Base-by-base conservation (phyloP, 148 eudicot genomes). In the Arbutus unedo region DNA sequence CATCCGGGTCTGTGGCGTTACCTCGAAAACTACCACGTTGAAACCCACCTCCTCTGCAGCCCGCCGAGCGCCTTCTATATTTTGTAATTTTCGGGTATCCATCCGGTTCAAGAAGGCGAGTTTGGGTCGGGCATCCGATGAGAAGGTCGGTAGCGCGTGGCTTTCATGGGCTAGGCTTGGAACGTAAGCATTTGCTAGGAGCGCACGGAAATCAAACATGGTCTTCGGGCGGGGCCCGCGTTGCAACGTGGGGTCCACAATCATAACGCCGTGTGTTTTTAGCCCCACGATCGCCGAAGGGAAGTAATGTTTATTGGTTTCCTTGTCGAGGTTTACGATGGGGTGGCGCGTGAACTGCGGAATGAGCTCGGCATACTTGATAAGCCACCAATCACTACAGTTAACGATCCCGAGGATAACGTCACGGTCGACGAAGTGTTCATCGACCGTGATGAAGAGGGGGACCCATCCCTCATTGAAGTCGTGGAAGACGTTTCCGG, bases 211-310 rank as follows among this genome's bases (percentile, higher is more conserved):
- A 76, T 91, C 93, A 0, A 76, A 80, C 76, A 91, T 84, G 4
- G 85, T 86, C 82, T 87, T 91, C 3, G 68, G 83, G 13, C 50
- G 60, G 21, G 90, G 85, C 38, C 88, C 71, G 1, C 51, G 55
- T 13, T 83, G 85, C 49, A 85, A 38, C 11, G 81, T 43, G 21
- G 89, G 91, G 89, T 87, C 86, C 11, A 91, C 85, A 0, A 88
- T 89, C 93, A 91, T 91, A 0, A 89, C 89, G 38, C 93, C 93
- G 7, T 91, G 93, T 31, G 91, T n/a, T 71, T 89, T 83, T 25
- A 91, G 90, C 53, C 91, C 93, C 0, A 81, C 88, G 4, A 72
- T 85, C 8, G 78, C 93, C 0, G 87, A 86, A 0, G 90, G 85
- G 82, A 91, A 91, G 83, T 91, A 91, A 77, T 89, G 93, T 11